Conservation (phyloP, 73 alveolate species). For the Breviolum minutum region DNA sequence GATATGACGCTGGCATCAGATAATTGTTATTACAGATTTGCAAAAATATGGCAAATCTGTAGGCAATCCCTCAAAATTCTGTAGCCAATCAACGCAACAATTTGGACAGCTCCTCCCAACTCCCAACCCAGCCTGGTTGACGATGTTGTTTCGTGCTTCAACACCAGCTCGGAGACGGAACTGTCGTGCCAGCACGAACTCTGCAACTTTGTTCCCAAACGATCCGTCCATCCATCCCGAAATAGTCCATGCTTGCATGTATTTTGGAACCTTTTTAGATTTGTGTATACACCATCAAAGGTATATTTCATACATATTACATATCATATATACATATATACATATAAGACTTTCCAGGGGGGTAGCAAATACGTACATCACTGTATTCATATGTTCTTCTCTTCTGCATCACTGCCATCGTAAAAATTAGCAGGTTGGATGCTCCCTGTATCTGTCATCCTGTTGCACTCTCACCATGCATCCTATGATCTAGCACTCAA, state of each 20-base stretch:
- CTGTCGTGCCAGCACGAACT: neutral
- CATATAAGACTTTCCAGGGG: no score
- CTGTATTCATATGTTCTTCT: no score
- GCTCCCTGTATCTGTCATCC: no score
- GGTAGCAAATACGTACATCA: neutral
- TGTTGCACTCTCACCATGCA: no score
- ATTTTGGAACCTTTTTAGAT: neutral
- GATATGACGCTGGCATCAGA: neutral
- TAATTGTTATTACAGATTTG: no score
- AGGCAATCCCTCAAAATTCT: no score
- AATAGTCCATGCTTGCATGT: neutral
- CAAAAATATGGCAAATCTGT: no score
- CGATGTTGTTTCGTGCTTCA: conserved; percentile 40
- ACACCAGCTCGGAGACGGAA: conserved; percentile 60
- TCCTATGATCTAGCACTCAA: neutral
- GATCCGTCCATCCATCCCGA: neutral
- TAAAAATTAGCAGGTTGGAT: no score
- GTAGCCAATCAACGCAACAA: no score
- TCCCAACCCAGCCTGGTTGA: conserved; percentile 36
- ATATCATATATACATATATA: neutral
- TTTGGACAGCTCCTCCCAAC: neutral
- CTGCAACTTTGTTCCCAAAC: neutral
- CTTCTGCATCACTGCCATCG: no score
- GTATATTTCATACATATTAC: neutral
- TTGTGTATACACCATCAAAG: neutral